phyloP scores from a whole-genome alignment of 495 filamentous ascomycete species.

The Podospora appendiculata region DNA sequence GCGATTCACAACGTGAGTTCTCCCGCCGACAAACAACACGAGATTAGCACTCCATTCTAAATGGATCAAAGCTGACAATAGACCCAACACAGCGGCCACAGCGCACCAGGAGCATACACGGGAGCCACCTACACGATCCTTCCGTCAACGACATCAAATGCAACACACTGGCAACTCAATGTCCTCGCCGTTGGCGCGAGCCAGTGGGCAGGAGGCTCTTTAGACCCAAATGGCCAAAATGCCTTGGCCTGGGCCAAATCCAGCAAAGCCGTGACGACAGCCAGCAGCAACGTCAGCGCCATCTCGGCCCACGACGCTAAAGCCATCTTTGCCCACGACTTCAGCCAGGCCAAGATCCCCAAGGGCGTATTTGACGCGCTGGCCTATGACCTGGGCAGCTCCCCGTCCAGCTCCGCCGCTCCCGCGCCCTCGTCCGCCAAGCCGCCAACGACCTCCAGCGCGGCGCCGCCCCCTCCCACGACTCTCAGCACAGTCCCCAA shows the following conservation, averaged over 20 bases:
- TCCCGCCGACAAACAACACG: too few relatives aligned
- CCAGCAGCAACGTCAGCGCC: conserved; percentile 19
- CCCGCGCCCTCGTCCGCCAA: not conserved
- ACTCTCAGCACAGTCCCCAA: not conserved
- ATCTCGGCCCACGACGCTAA: conserved; percentile 19
- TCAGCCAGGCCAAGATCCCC: conserved; percentile 18
- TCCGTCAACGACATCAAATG: conserved; percentile 35
- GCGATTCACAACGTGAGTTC: conserved; percentile 36
- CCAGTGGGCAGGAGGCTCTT: conserved; percentile 21
- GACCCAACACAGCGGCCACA: conserved; percentile 19
- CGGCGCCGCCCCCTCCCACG: not conserved
- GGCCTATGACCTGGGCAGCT: conserved; percentile 10
- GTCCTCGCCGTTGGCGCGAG: conserved; percentile 38
- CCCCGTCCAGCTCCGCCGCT: not conserved
- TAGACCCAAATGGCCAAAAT: conserved; percentile 24
- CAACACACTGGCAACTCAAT: conserved; percentile 42
- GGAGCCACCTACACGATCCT: conserved; percentile 34
- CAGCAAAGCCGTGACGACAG: conserved; percentile 6
- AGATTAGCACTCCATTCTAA: too few relatives aligned
- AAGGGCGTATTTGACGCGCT: conserved; percentile 23
- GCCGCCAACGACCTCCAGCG: not conserved
- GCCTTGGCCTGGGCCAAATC: conserved; percentile 21
- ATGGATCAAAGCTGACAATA: too few relatives aligned
- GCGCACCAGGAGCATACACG: conserved; percentile 31
- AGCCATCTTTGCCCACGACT: conserved; percentile 18